phyloP scores from a whole-genome alignment of 306 rosid genomes.

The Canavalia gladiata region DNA sequence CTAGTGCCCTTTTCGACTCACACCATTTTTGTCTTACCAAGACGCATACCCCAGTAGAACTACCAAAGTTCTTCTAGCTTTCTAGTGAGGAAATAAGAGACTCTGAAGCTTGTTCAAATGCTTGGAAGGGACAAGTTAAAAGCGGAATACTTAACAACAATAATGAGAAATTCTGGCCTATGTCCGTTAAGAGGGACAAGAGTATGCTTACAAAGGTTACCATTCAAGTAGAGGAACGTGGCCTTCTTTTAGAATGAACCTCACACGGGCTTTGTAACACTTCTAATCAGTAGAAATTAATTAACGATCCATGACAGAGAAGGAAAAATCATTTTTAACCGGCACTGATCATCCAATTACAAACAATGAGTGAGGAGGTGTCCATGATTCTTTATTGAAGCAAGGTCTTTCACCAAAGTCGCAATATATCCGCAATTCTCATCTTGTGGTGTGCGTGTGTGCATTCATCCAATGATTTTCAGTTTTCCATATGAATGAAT shows the following conservation, averaged over 20 bases:
- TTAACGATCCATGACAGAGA: slow-evolving; percentile 13
- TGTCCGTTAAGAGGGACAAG: not conserved
- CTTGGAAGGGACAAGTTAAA: not conserved
- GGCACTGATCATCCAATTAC: slow-evolving; percentile 35
- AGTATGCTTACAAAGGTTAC: slow-evolving; percentile 30
- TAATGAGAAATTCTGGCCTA: not conserved
- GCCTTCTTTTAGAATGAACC: not conserved
- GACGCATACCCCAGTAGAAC: slow-evolving; percentile 16
- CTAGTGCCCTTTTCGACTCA: not conserved
- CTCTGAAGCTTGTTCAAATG: not conserved
- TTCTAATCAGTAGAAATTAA: slow-evolving; percentile 6
- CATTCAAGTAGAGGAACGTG: slow-evolving; percentile 10
- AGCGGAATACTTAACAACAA: not conserved
- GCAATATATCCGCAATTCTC: slow-evolving; percentile 29
- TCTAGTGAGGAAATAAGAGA: slow-evolving; percentile 2
- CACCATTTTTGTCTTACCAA: slow-evolving; percentile 23
- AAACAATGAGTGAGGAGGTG: not conserved
- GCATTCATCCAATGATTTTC: slow-evolving; percentile 36
- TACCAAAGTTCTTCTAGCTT: slow-evolving; percentile 3
- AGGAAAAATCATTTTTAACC: slow-evolving; percentile 27
- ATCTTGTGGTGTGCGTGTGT: not conserved
- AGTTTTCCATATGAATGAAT: slow-evolving; percentile 35
- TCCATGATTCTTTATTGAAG: slow-evolving; percentile 27
- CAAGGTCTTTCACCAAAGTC: slow-evolving; percentile 3
- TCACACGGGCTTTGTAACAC: slow-evolving; percentile 17